Percentiles rank a stretch among this genome's conserved stretches.
Conservation (phyloP, 139 green algal species). For the Picochlorum sp. region DNA sequence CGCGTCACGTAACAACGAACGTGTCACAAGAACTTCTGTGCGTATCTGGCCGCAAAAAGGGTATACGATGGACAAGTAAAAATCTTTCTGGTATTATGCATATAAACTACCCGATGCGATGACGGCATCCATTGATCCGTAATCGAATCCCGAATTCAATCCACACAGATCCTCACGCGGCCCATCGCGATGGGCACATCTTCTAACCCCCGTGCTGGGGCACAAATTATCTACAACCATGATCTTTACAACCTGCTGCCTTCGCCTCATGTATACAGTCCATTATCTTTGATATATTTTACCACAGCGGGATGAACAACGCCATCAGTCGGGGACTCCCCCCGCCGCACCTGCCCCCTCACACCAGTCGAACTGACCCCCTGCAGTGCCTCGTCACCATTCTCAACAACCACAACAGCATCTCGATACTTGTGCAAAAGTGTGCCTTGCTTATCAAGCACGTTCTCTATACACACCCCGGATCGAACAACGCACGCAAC, state of each 20-base stretch:
- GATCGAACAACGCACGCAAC: constrained; percentile 25
- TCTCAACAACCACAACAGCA: constrained; percentile 27
- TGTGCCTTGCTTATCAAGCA: constrained; percentile 6
- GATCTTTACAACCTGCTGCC: not conserved
- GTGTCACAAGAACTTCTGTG: too few species aligned
- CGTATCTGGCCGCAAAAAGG: too few species aligned
- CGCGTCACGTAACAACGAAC: too few species aligned
- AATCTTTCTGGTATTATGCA: too few species aligned
- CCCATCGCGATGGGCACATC: too few species aligned
- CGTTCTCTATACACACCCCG: constrained; percentile 12
- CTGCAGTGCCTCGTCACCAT: constrained; percentile 26
- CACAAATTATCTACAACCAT: too few species aligned
- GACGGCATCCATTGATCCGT: too few species aligned
- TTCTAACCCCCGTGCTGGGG: too few species aligned
- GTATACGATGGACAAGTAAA: too few species aligned
- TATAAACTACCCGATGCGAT: not conserved
- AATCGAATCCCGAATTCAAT: too few species aligned
- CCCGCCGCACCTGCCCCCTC: constrained; percentile 28
- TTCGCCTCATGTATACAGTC: constrained; percentile 19
- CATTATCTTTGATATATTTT: constrained; percentile 27
- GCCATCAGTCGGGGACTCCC: constrained; percentile 20
- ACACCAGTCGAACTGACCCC: constrained; percentile 35
- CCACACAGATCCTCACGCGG: too few species aligned
- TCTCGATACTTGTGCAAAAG: constrained; percentile 23
- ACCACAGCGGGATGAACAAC: constrained; percentile 25